These are phyloP conservation scores for Penicillium vulpinum DNA, from an alignment of 2,329 filamentous ascomycete genomes.

Conservation along the genomic window DNA sequence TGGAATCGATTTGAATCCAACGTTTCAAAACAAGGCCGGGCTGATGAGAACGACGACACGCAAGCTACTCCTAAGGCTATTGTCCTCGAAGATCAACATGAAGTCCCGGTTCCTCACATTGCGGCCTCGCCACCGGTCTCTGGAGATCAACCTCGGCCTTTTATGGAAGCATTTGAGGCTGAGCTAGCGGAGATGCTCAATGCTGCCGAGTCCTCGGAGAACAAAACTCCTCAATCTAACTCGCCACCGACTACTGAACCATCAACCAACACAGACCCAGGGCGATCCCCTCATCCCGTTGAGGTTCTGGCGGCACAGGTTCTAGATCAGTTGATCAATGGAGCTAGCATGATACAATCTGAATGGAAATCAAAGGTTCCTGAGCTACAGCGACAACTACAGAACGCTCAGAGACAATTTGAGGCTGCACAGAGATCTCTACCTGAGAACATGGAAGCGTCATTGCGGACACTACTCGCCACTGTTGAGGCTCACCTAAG, in stretches of 20 bases:
- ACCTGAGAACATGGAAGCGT: slow-evolving; percentile 38
- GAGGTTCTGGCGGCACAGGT: slow-evolving; percentile 36
- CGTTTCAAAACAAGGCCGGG: neutral
- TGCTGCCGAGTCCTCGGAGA: slow-evolving; percentile 14
- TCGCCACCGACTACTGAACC: slow-evolving; percentile 11
- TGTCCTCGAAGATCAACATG: slow-evolving; percentile 2
- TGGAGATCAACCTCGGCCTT: slow-evolving; percentile 28
- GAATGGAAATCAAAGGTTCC: slow-evolving; percentile 40
- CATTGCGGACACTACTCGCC: slow-evolving; percentile 37
- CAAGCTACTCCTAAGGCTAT: neutral
- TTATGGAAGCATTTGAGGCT: slow-evolving; percentile 42
- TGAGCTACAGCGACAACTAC: slow-evolving; percentile 40
- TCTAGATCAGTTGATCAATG: slow-evolving; percentile 36
- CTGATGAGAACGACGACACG: slow-evolving; percentile 1
- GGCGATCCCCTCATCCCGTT: slow-evolving; percentile 24
- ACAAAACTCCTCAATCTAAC: slow-evolving; percentile 12
- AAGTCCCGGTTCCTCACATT: slow-evolving; percentile 13
- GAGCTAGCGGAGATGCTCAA: slow-evolving; percentile 41
- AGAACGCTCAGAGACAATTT: slow-evolving; percentile 36
- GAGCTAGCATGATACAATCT: slow-evolving; percentile 37
- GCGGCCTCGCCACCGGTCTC: slow-evolving; percentile 10
- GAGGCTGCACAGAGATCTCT: slow-evolving; percentile 36
- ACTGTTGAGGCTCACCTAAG: slow-evolving; percentile 41
- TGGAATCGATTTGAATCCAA: slow-evolving; percentile 39
- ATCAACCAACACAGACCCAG: slow-evolving; percentile 11